Conservation (phyloP, 768 basidiomycete genomes). For the Coprinellus aureogranulatus region DNA sequence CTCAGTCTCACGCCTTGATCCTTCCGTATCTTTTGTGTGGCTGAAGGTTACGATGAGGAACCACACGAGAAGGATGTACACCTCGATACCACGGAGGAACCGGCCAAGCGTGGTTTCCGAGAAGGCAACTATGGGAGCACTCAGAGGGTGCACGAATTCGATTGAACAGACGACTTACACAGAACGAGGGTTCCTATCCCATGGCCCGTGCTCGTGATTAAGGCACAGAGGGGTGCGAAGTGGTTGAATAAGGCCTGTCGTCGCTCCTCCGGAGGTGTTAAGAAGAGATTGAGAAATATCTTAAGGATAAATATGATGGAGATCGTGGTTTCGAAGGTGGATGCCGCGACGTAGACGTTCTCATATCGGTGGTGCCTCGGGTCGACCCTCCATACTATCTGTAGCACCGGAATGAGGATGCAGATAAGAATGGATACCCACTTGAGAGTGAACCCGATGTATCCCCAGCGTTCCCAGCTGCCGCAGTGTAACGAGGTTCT, state of each 20-base stretch:
- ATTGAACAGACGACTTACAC: conserved; percentile 45
- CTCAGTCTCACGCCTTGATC: background rate
- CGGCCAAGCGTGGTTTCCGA: conserved; percentile 70
- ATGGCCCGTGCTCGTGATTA: conserved; percentile 51
- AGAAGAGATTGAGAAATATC: conserved; percentile 54
- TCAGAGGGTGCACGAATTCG: background rate
- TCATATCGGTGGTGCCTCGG: conserved; percentile 35
- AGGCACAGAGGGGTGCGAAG: conserved; percentile 46
- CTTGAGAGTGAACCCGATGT: conserved; percentile 51
- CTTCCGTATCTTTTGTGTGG: background rate
- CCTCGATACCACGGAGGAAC: conserved; percentile 59
- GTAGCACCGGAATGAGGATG: conserved; percentile 50
- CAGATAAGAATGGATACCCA: conserved; percentile 46
- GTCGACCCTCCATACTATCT: conserved; percentile 62
- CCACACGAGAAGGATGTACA: conserved; percentile 62
- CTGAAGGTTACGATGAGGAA: conserved; percentile 48
- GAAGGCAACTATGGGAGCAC: conserved; percentile 50
- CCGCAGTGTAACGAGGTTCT: conserved; percentile 43
- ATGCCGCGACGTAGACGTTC: conserved; percentile 55
- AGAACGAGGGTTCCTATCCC: conserved; percentile 53
- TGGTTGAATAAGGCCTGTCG: conserved; percentile 48
- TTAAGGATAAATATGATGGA: conserved; percentile 63
- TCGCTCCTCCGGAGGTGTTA: conserved; percentile 38
- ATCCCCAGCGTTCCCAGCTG: conserved; percentile 66
- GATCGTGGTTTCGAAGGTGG: conserved; percentile 55